Evolutionary conservation across 2,329 filamentous ascomycete species (phyloP).

Genomic region (Pseudocercospora fuligena): DNA sequence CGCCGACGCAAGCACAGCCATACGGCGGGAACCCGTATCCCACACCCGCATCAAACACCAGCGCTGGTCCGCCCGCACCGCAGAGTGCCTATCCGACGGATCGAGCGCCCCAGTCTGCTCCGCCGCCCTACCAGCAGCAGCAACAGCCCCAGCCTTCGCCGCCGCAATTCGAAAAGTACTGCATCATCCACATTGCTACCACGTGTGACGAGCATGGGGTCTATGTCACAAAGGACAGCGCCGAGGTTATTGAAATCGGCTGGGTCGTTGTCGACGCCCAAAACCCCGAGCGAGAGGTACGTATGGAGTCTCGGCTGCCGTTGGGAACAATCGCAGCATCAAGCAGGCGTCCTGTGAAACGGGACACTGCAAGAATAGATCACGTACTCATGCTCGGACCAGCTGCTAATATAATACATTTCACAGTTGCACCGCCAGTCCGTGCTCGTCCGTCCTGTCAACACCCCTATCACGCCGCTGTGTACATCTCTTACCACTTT

Average conservation of each 20-base stretch:
- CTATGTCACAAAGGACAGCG: constrained; percentile 98
- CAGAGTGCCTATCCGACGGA: constrained; percentile 32
- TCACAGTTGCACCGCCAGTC: constrained; percentile 87
- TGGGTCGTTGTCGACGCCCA: constrained; percentile 73
- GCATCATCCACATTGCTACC: constrained; percentile 97
- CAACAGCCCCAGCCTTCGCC: constrained; percentile 42
- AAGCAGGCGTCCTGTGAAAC: constrained; percentile 30
- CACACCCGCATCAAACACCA: constrained; percentile 30
- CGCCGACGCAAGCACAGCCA: constrained; percentile 37
- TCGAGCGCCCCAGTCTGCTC: constrained; percentile 25
- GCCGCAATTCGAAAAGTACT: constrained; percentile 78
- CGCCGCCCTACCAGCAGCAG: constrained; percentile 24
- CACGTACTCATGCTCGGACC: constrained; percentile 20
- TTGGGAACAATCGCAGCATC: constrained; percentile 23
- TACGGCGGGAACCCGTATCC: constrained; percentile 35
- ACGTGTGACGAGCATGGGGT: constrained; percentile 99
- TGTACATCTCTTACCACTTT: constrained; percentile 98
- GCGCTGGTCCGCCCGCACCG: constrained; percentile 23
- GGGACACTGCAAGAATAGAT: constrained; percentile 30
- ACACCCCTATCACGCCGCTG: constrained; percentile 96
- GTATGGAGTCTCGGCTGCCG: constrained; percentile 25
- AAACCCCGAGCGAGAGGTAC: constrained; percentile 43
- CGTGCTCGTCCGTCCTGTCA: constrained; percentile 96
- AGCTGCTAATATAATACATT: constrained; percentile 31
- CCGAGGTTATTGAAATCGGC: constrained; percentile 97